These are phyloP conservation scores for Anthostomella pinea DNA, from an alignment of 2,329 filamentous ascomycete genomes.

Conservation along the genomic window DNA sequence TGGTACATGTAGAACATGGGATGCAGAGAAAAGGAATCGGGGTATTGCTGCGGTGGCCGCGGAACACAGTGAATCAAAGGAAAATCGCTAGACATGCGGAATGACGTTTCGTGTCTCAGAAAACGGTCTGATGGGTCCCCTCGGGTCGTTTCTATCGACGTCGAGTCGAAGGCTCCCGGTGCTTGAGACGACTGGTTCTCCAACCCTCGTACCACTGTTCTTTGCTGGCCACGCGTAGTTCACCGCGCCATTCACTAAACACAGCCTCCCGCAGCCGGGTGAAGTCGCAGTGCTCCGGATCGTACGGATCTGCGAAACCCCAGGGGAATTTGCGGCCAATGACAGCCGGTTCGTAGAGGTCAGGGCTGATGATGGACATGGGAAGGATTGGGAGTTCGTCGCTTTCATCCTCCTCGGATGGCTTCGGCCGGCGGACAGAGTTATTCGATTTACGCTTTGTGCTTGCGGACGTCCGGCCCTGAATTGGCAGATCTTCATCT, in stretches of 20 bases:
- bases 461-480: conserved; percentile 36
- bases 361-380: conserved; percentile 89
- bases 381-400: conserved; percentile 71
- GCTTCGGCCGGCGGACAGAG: conserved; percentile 45
- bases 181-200: conserved; percentile 71
- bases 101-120: conserved; percentile 14
- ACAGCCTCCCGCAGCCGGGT: conserved; percentile 84
- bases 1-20: conserved; percentile 20
- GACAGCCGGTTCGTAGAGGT: conserved; percentile 77
- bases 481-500: conserved; percentile 40
- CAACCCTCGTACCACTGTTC: conserved; percentile 96
- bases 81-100: conserved; percentile 22
- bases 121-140: conserved; percentile 13
- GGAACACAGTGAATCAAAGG: conserved; percentile 16
- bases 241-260: conserved; percentile 88
- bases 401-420: conserved; percentile 41
- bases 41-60: conserved; percentile 25
- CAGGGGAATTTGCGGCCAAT: conserved; percentile 90
- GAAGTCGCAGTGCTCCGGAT: conserved; percentile 92
- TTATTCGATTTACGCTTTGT: conserved; percentile 46
- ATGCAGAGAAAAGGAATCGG: conserved; percentile 18
- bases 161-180: conserved; percentile 40
- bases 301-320: conserved; percentile 94
- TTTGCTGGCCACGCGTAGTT: conserved; percentile 84
- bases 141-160: conserved; percentile 33